Base-by-base conservation (phyloP, 1,284 basidiomycete genomes). In the Boletus smithii region DNA sequence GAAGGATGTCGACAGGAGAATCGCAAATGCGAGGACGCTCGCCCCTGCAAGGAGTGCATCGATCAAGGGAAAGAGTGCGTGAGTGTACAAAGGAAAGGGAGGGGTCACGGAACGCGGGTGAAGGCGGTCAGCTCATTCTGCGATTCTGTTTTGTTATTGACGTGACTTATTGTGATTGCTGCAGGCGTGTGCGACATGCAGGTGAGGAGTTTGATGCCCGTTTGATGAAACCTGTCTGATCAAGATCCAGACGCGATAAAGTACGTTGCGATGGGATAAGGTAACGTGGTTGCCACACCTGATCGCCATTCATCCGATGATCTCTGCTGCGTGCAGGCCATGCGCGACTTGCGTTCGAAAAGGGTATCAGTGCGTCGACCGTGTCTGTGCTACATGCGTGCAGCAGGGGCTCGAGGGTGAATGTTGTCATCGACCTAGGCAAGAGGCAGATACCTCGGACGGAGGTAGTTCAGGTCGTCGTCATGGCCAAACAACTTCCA, bases 151-250 rank as follows among this genome's bases (percentile, higher is more conserved):
- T 30, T 30, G 2, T 18, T 5, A 33, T 49, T 40, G 23, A 38
- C 27, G 20, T 44, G 49, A 52, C 46, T 49, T 36, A 20, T n/a
- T 14, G 35, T 44, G 17, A 46, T 51, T 40, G 38, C 46, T 51
- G 22, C 45, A 80, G 78, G 79, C 79, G 42, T 81, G 79, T 59
- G 67, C 70, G 46, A 72, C 68, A 55, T 83, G 79, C 72, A 79
- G 80, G 79, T 73, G 68, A 63, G 37, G 67, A 62, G 33, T 27
- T 38, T 37, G 38, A 44, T 34, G 42, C 35, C 34, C 39, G 24
- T 38, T 45, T 34, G 23, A 42, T 33, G 34, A 47, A 27, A 8
- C 13, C 6, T 17, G 48, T 50, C 48, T 58, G 34, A 57, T 51
- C 54, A 38, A 48, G 42, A 49, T 49, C 45, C 40, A 81, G 80